Evolutionary conservation across 441 rosid genomes (phyloP).

Genomic region (Adansonia grandidieri): DNA sequence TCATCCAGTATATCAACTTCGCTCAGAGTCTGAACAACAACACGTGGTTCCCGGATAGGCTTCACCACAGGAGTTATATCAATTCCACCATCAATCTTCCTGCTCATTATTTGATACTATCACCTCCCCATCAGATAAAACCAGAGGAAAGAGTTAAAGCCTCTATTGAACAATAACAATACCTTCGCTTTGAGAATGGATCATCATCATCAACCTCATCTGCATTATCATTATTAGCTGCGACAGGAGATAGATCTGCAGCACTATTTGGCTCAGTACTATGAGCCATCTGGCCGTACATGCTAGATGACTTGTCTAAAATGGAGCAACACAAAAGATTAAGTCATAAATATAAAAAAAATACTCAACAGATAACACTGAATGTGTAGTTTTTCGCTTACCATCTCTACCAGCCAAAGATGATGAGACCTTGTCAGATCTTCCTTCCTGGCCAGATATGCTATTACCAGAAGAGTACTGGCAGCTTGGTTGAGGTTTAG

Average conservation of each 20-base stretch:
- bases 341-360: background rate
- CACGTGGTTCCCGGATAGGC: slow-evolving; percentile 92
- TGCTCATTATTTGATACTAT: slow-evolving; percentile 41
- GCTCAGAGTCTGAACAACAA: slow-evolving; percentile 93
- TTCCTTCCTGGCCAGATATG: slow-evolving; percentile 70
- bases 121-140: slow-evolving; percentile 24
- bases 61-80: slow-evolving; percentile 81
- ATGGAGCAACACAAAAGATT: slow-evolving; percentile 27
- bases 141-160: slow-evolving; percentile 17
- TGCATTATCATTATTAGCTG: slow-evolving; percentile 58
- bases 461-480: slow-evolving; percentile 60
- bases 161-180: slow-evolving; percentile 21
- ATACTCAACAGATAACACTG: background rate
- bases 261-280: slow-evolving; percentile 52
- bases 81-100: slow-evolving; percentile 78
- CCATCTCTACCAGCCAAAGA: slow-evolving; percentile 63
- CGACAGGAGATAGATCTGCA: slow-evolving; percentile 55
- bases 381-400: slow-evolving; percentile 33
- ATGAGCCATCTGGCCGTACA: slow-evolving; percentile 52
- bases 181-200: slow-evolving; percentile 84
- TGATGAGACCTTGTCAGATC: slow-evolving; percentile 54
- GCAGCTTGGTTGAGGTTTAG: slow-evolving; percentile 87
- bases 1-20: slow-evolving; percentile 98
- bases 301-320: slow-evolving; percentile 61
- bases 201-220: slow-evolving; percentile 76